Percentiles rank a stretch among this genome's conserved stretches.
Conservation (phyloP, 768 basidiomycete genomes). For the Termitomyces sp. region DNA sequence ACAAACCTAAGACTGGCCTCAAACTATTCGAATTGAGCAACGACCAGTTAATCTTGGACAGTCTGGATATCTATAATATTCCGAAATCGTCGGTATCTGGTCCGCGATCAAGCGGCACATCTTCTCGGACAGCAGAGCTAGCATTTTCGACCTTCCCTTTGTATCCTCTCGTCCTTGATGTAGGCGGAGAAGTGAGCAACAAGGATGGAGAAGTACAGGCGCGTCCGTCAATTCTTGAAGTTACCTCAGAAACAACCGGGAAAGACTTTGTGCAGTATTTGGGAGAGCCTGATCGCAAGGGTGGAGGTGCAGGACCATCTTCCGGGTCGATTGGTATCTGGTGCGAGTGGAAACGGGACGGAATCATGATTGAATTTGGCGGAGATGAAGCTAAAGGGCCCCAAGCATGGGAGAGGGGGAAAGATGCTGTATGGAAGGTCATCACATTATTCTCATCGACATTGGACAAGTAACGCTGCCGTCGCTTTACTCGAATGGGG, state of each 20-base stretch:
- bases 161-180: conserved; percentile 47
- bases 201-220: conserved; percentile 31
- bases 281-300: conserved; percentile 89
- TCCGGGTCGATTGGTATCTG: conserved; percentile 87
- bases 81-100: conserved; percentile 26
- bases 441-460: conserved; percentile 53
- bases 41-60: conserved; percentile 53
- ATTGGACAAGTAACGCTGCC: not conserved
- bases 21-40: conserved; percentile 44
- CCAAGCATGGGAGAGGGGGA: conserved; percentile 85
- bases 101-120: conserved; percentile 25
- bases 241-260: conserved; percentile 57
- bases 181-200: conserved; percentile 30
- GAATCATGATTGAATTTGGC: conserved; percentile 84
- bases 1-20: conserved; percentile 49
- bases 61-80: conserved; percentile 82
- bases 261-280: conserved; percentile 71
- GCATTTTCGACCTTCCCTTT: conserved; percentile 56
- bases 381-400: conserved; percentile 75
- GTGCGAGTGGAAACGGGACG: conserved; percentile 86
- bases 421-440: conserved; percentile 76
- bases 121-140: conserved; percentile 42
- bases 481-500: not conserved
- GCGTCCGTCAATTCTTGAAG: conserved; percentile 37
- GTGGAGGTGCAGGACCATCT: conserved; percentile 83